Evolutionary conservation across 495 filamentous ascomycete genomes (phyloP).

Genomic region (Xylaria palmicola): DNA sequence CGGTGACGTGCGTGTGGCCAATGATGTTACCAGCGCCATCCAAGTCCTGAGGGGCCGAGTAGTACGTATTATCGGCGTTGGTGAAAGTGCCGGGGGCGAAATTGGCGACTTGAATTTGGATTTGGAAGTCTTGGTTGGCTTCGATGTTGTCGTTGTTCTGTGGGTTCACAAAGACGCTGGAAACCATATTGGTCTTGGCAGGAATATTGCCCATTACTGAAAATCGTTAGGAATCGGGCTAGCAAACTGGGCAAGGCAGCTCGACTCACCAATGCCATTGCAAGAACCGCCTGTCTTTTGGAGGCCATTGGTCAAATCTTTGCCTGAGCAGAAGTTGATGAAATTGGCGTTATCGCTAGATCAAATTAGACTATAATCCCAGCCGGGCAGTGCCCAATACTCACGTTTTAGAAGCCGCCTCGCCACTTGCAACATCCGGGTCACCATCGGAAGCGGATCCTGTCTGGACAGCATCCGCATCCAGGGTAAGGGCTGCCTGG

Average conservation of each 20-base stretch:
- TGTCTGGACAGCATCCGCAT: slow-evolving; percentile 49
- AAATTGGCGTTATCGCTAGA: slow-evolving; percentile 57
- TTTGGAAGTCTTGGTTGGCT: slow-evolving; percentile 54
- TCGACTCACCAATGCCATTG: slow-evolving; percentile 65
- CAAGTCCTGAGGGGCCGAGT: slow-evolving; percentile 65
- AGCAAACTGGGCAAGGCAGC: neutral
- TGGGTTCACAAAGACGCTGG: slow-evolving; percentile 61
- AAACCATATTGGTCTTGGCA: slow-evolving; percentile 61
- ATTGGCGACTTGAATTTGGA: slow-evolving; percentile 59
- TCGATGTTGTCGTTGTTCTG: slow-evolving; percentile 45
- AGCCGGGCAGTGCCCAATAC: slow-evolving; percentile 18
- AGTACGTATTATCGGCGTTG: slow-evolving; percentile 64
- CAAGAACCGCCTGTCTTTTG: slow-evolving; percentile 67
- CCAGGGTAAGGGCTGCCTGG: slow-evolving; percentile 32
- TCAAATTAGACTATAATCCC: slow-evolving; percentile 10
- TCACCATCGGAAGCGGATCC: slow-evolving; percentile 42
- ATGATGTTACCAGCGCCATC: slow-evolving; percentile 54
- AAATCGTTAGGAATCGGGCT: slow-evolving; percentile 18
- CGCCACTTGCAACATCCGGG: slow-evolving; percentile 43
- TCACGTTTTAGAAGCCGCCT: slow-evolving; percentile 56
- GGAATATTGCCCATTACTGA: slow-evolving; percentile 73
- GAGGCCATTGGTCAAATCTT: slow-evolving; percentile 67
- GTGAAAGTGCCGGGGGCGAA: slow-evolving; percentile 66
- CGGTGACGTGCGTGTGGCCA: slow-evolving; percentile 71
- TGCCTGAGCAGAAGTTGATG: slow-evolving; percentile 67